Evolutionary conservation across 1,284 basidiomycete genomes (phyloP).

Genomic region (Cryptococcus sp.): DNA sequence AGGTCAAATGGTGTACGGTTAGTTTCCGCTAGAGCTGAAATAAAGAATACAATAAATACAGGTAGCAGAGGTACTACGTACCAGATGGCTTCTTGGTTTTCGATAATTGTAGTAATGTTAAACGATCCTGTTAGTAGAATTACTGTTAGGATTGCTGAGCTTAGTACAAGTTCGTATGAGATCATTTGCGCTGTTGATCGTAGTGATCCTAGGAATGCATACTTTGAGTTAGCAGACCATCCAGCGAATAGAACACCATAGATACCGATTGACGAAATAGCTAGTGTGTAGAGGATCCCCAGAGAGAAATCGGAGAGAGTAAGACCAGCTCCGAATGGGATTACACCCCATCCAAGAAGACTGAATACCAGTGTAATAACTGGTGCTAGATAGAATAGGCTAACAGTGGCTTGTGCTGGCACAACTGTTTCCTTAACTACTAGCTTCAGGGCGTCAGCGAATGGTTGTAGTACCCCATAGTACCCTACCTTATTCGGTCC

Average conservation of each 20-base stretch:
- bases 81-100: conserved; percentile 51
- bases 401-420: conserved; percentile 44
- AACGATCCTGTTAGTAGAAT: conserved; percentile 48
- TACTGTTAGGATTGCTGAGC: conserved; percentile 47
- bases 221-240: conserved; percentile 51
- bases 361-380: conserved; percentile 48
- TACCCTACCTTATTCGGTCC: conserved; percentile 44
- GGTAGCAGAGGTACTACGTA: conserved; percentile 50
- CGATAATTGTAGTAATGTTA: conserved; percentile 48
- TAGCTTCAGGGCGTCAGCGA: conserved; percentile 48
- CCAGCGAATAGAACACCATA: conserved; percentile 50
- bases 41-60: conserved; percentile 52
- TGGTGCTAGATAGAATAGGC: conserved; percentile 48
- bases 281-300: conserved; percentile 48
- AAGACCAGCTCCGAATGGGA: conserved; percentile 45
- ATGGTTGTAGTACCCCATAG: conserved; percentile 47
- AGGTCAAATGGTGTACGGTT: conserved; percentile 53
- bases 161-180: conserved; percentile 48
- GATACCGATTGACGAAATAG: conserved; percentile 47
- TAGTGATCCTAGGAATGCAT: conserved; percentile 49
- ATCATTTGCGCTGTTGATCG: conserved; percentile 52
- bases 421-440: conserved; percentile 49
- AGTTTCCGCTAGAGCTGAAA: conserved; percentile 51
- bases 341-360: conserved; percentile 48
- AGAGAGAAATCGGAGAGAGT: conserved; percentile 44